These are phyloP conservation scores for Gossypium arboreum DNA, from an alignment of 345 rosid genomes.

Conservation along the genomic window DNA sequence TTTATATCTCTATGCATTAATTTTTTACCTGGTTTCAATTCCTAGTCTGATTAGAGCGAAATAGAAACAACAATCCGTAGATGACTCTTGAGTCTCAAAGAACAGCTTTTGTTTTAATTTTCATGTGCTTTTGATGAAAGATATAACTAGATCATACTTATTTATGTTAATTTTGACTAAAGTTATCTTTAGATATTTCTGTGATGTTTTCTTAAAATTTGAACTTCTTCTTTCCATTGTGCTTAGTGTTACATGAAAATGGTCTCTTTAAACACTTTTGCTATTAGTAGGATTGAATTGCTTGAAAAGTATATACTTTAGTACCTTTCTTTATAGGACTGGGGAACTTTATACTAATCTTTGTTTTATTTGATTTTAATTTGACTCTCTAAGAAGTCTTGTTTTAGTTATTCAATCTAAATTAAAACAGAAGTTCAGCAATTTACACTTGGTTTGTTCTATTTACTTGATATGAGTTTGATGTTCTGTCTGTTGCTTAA, in stretches of 20 bases:
- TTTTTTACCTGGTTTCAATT: neutral
- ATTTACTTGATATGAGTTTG: slow-evolving; percentile 5
- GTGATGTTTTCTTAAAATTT: neutral
- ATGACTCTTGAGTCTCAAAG: neutral
- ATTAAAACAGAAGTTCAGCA: neutral
- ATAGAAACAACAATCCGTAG: neutral
- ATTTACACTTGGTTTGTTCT: neutral
- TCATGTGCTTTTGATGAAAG: neutral
- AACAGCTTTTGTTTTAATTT: neutral
- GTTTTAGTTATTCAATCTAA: neutral
- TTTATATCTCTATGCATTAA: neutral
- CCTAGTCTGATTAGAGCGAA: neutral
- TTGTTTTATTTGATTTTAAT: neutral
- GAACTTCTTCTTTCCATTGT: neutral
- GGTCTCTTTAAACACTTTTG: neutral
- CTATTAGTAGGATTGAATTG: neutral
- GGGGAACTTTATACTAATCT: neutral
- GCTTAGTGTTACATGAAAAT: neutral
- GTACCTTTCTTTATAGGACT: neutral
- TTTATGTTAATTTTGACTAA: neutral
- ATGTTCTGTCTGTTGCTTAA: neutral
- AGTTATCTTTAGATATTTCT: no score
- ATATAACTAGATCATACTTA: neutral
- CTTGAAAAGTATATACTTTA: neutral
- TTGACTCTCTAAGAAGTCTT: neutral